phyloP scores from a whole-genome alignment of 805 yeast species.

The Metschnikowia reukaufii region DNA sequence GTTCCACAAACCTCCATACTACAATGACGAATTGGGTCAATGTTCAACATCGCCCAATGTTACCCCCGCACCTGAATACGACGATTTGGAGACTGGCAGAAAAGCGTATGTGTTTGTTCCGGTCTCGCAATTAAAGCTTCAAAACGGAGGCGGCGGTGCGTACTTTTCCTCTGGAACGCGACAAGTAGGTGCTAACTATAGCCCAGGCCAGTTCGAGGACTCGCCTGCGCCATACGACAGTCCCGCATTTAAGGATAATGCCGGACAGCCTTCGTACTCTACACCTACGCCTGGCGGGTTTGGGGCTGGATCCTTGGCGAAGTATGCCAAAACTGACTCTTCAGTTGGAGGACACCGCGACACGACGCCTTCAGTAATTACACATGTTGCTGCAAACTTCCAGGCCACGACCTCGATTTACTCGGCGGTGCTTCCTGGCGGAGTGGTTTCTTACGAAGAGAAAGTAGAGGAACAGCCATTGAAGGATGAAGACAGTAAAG shows the following conservation, averaged over 20 bases:
- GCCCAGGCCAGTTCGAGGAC: slow-evolving; percentile 15
- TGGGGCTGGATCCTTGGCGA: slow-evolving; percentile 3
- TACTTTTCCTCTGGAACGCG: slow-evolving; percentile 18
- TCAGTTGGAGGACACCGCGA: slow-evolving; percentile 8
- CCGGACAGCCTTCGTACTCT: slow-evolving; percentile 1
- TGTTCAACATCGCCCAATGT: slow-evolving; percentile 47
- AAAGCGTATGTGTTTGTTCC: slow-evolving; percentile 46
- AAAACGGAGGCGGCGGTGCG: slow-evolving; percentile 16
- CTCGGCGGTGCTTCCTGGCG: slow-evolving; percentile 39
- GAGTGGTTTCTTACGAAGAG: slow-evolving; percentile 37
- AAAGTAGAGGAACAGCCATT: slow-evolving; percentile 6
- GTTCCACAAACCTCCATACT: slow-evolving; percentile 70
- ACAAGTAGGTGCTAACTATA: slow-evolving; percentile 16
- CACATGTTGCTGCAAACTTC: slow-evolving; percentile 17
- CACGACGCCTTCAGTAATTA: slow-evolving; percentile 4
- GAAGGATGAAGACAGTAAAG: slow-evolving; percentile 4
- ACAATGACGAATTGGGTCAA: slow-evolving; percentile 82
- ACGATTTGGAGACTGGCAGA: slow-evolving; percentile 35
- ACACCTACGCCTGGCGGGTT: slow-evolving; percentile 11
- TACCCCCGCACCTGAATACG: slow-evolving; percentile 38
- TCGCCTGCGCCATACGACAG: slow-evolving; percentile 9
- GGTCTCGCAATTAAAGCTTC: slow-evolving; percentile 42
- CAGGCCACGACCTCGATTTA: slow-evolving; percentile 36
- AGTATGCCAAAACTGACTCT: slow-evolving; percentile 5
- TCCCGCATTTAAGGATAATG: slow-evolving; percentile 4